Conservation (phyloP, 2,329 filamentous ascomycete genomes). For the Aspergillus fijiensis region DNA sequence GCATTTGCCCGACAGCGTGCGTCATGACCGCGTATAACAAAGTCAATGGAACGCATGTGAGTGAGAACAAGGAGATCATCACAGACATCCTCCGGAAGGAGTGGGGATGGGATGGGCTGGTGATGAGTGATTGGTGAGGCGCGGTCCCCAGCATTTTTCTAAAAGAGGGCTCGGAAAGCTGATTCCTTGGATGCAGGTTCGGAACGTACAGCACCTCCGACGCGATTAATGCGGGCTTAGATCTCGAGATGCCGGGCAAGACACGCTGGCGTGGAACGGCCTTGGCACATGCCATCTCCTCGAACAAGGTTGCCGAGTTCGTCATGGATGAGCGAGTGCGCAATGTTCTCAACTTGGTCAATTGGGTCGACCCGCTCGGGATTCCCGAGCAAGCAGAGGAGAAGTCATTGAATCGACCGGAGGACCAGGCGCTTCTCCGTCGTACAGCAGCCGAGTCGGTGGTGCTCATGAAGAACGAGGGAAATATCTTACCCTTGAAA, state of each 20-base stretch:
- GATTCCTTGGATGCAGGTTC: slow-evolving; percentile 32
- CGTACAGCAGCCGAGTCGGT: slow-evolving; percentile 67
- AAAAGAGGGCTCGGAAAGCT: too few relatives aligned
- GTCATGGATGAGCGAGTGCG: slow-evolving; percentile 60
- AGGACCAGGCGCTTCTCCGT: slow-evolving; percentile 64
- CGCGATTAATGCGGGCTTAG: slow-evolving; percentile 46
- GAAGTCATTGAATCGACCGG: slow-evolving; percentile 56
- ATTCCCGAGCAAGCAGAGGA: slow-evolving; percentile 58
- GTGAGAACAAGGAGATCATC: slow-evolving; percentile 44
- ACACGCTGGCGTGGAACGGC: slow-evolving; percentile 43
- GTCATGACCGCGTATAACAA: slow-evolving; percentile 62
- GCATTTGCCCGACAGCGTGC: slow-evolving; percentile 55
- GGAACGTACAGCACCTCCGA: slow-evolving; percentile 49
- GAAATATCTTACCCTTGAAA: slow-evolving; percentile 58
- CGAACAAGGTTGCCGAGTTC: slow-evolving; percentile 57
- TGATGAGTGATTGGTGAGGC: slow-evolving; percentile 49
- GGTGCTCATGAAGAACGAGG: slow-evolving; percentile 72
- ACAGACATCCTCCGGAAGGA: slow-evolving; percentile 47
- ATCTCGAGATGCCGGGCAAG: slow-evolving; percentile 51
- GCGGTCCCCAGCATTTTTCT: too few relatives aligned
- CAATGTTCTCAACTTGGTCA: slow-evolving; percentile 60
- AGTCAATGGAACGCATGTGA: slow-evolving; percentile 52
- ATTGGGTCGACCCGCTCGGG: slow-evolving; percentile 54
- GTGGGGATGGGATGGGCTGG: slow-evolving; percentile 48
- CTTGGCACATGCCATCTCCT: slow-evolving; percentile 48